These are phyloP conservation scores for Fraxinus excelsior DNA, from an alignment of 257 asterid species.

Conservation along the genomic window DNA sequence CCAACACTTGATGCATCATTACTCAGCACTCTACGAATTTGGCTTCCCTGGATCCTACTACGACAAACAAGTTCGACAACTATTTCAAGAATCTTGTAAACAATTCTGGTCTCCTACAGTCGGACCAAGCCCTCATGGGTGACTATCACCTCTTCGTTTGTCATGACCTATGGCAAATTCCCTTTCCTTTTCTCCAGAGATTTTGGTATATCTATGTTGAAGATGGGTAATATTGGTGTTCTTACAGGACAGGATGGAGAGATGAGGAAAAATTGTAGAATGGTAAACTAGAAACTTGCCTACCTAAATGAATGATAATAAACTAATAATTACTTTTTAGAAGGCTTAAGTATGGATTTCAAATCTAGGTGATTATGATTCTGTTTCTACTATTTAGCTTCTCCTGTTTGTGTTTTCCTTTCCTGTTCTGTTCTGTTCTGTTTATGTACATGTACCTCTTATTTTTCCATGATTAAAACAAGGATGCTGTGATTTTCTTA, in stretches of 20 bases:
- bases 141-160: conserved; percentile 56
- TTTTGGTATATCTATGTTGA: conserved; percentile 61
- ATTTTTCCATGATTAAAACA: not conserved
- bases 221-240: conserved; percentile 59
- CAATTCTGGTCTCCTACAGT: conserved; percentile 57
- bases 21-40: conserved; percentile 43
- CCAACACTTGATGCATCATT: conserved; percentile 51
- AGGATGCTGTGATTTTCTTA: not conserved
- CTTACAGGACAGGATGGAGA: conserved; percentile 60
- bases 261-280: conserved; percentile 63
- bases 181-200: conserved; percentile 55
- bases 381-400: no score
- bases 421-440: no score
- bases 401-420: no score
- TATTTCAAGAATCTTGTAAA: conserved; percentile 1
- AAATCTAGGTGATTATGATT: no score
- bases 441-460: not conserved
- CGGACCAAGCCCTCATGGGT: conserved; percentile 69
- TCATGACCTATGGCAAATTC: conserved; percentile 42
- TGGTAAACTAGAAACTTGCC: conserved; percentile 38
- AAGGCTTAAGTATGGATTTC: no score
- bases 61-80: conserved; percentile 57
- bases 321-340: not conserved
- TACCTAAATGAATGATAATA: not conserved
- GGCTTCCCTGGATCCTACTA: conserved; percentile 51